Base-by-base conservation (phyloP, 495 filamentous ascomycete genomes). In the Trichoderma virens region DNA sequence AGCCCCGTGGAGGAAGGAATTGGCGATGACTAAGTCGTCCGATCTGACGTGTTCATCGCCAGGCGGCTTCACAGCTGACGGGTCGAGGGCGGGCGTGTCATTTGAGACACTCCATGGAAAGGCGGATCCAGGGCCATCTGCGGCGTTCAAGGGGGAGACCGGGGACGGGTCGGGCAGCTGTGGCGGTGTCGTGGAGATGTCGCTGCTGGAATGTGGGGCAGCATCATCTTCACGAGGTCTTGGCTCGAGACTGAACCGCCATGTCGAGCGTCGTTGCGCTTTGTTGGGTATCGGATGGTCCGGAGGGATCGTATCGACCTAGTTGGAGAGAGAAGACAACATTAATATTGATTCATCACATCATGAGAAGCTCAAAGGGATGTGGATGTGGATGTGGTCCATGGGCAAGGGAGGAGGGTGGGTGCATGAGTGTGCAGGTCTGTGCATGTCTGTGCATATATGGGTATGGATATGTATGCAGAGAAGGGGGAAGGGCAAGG, bases 151-250 rank as follows among this genome's bases (percentile, higher is more conserved):
- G 31, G 69, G 69, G 25, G 66, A 70, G 59, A 69, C 54, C 62
- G 62, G 65, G 32, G 69, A 63, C 56, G 70, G 67, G 56, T 64
- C 41, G 56, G 70, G 65, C 30, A 72, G 60, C 63, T 62, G 64
- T 35, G 64, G 69, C 65, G 65, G 65, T 41, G 60, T 61, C 43
- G 67, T 28, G 38, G 63, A 56, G 27, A 61, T 51, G 43, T 43
- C 18, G 45, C 38, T 31, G 62, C 31, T 54, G 64, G 65, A 47
- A 56, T 56, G 51, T 56, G 51, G 51, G 51, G 23, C 51, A 3
- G 25, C 11, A 28, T 56, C 51, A 25, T 56, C 51, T 28, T 56
- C 41, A 13, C 41, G 51, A 16, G 51, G 51, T 56, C 27, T 56
- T 56, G 51, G 51, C 25, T 56, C 51, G 51, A 56, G 51, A 13